Conservation (phyloP, 306 rosid species). For the Citrullus mucosospermus region DNA sequence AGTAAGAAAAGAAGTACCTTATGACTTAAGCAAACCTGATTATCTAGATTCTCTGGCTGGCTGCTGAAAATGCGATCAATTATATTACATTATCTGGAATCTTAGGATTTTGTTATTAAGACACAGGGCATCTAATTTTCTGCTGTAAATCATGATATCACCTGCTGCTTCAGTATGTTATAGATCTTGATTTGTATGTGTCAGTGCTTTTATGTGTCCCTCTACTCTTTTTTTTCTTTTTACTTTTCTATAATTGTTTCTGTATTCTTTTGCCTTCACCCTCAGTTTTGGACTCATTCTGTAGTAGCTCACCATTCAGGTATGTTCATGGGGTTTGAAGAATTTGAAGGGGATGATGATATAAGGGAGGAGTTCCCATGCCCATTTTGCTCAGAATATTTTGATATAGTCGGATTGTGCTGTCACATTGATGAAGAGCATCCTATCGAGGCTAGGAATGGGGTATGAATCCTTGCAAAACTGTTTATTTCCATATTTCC, state of each 20-base stretch:
- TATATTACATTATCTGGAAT: background rate
- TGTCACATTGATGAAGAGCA: conserved; percentile 98
- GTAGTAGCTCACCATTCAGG: conserved; percentile 35
- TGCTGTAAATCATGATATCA: background rate
- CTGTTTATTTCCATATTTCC: background rate
- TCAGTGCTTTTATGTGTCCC: background rate
- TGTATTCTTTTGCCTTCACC: background rate
- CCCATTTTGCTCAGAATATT: conserved; percentile 86
- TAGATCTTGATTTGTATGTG: background rate
- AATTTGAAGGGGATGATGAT: conserved; percentile 71
- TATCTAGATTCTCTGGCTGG: background rate
- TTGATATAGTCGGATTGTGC: conserved; percentile 90
- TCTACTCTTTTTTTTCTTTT: background rate
- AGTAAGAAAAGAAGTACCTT: background rate
- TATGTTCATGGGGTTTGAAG: conserved; percentile 85
- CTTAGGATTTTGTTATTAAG: background rate
- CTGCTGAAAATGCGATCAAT: background rate
- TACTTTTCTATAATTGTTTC: background rate
- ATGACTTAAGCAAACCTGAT: background rate
- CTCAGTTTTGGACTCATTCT: conserved; percentile 1
- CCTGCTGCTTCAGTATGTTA: background rate
- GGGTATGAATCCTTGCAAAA: conserved; percentile 40
- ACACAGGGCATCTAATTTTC: background rate
- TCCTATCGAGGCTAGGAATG: conserved; percentile 71
- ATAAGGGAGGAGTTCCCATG: conserved; percentile 85